These are phyloP conservation scores for Paxillus involutus DNA, from an alignment of 768 basidiomycete species.

Conservation along the genomic window DNA sequence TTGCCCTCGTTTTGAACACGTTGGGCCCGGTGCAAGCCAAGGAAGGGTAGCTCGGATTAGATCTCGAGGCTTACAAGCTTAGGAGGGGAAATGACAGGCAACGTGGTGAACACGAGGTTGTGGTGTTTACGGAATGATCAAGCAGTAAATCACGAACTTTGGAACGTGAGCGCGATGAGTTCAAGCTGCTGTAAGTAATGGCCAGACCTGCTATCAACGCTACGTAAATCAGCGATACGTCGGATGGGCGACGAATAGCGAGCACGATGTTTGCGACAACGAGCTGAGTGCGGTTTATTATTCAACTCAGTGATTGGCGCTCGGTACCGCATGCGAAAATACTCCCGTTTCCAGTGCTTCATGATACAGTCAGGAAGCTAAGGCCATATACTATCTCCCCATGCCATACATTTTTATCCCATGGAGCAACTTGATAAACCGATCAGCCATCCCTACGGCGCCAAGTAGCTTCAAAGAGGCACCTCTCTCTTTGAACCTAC, in stretches of 20 bases:
- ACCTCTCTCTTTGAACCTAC: slow-evolving; percentile 17
- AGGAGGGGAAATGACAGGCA: slow-evolving; percentile 45
- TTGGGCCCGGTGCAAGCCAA: slow-evolving; percentile 42
- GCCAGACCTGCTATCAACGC: not conserved
- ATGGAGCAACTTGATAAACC: not conserved
- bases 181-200: slow-evolving; percentile 1
- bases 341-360: not conserved
- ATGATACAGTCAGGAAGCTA: not conserved
- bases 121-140: slow-evolving; percentile 31
- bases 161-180: slow-evolving; percentile 1
- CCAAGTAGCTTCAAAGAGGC: slow-evolving; percentile 2
- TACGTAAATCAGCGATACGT: not conserved
- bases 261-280: slow-evolving; percentile 1
- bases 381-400: not conserved
- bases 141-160: not conserved
- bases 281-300: not conserved
- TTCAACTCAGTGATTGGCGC: not conserved
- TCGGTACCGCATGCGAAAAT: not conserved
- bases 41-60: slow-evolving; percentile 31
- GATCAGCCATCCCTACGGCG: not conserved
- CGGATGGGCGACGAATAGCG: not conserved
- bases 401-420: not conserved
- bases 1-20: slow-evolving; percentile 70
- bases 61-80: slow-evolving; percentile 20
- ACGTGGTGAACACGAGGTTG: slow-evolving; percentile 80